Conservation (phyloP, 2,329 filamentous ascomycete genomes). For the Acrodontium crateriforme region DNA sequence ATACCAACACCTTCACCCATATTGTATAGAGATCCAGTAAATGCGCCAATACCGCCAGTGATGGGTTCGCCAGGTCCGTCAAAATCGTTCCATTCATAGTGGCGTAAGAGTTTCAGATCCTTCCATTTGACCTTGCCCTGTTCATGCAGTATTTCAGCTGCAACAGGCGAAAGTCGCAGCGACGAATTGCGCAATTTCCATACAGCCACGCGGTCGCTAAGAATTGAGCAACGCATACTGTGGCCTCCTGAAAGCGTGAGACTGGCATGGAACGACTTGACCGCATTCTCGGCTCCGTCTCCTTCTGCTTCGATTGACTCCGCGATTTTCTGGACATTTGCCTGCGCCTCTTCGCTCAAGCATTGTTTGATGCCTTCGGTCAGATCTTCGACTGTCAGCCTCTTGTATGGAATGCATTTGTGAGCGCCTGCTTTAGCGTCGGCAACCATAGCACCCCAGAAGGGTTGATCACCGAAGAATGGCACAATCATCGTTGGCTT, state of each 20-base stretch:
- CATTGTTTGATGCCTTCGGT: slow-evolving; percentile 59
- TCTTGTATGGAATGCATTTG: slow-evolving; percentile 53
- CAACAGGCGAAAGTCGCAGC: slow-evolving; percentile 47
- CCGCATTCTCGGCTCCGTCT: slow-evolving; percentile 57
- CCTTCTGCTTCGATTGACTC: slow-evolving; percentile 49
- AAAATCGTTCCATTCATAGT: slow-evolving; percentile 65
- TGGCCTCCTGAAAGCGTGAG: slow-evolving; percentile 33
- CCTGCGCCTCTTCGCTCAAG: slow-evolving; percentile 45
- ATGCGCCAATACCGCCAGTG: slow-evolving; percentile 48
- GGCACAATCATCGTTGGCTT: slow-evolving; percentile 64
- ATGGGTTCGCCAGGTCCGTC: slow-evolving; percentile 62
- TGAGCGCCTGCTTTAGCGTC: slow-evolving; percentile 49
- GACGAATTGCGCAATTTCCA: slow-evolving; percentile 52
- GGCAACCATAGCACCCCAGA: slow-evolving; percentile 60
- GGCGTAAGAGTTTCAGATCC: slow-evolving; percentile 48
- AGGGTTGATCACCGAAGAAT: slow-evolving; percentile 68
- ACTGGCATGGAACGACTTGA: slow-evolving; percentile 50
- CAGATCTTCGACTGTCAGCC: slow-evolving; percentile 47
- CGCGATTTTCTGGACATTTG: slow-evolving; percentile 46
- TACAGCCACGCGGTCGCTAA: slow-evolving; percentile 48
- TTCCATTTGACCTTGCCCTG: slow-evolving; percentile 49
- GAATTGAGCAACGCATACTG: slow-evolving; percentile 52
- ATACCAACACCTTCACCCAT: slow-evolving; percentile 50
- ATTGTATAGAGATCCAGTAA: slow-evolving; percentile 45
- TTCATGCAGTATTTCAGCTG: slow-evolving; percentile 50